A percentile compares a stretch with the other conserved stretches of the same genome.
These are phyloP conservation scores for Cordyceps cateniannulata DNA, from an alignment of 2,329 filamentous ascomycete species.

Conservation along the genomic window DNA sequence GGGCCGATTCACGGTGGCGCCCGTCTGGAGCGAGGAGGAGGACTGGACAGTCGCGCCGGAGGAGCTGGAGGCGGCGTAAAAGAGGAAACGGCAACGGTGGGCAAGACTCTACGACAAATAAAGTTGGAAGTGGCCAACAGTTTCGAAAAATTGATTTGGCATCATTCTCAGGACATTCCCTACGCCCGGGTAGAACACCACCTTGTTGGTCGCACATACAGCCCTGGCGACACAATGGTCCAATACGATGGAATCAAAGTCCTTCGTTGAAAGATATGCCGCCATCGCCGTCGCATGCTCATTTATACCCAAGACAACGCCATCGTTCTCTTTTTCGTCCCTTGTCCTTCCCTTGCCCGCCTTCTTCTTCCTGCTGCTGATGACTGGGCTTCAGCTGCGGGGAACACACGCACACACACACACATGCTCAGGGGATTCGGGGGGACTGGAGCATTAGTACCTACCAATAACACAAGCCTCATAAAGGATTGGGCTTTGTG, in stretches of 20 bases:
- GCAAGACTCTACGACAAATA: neutral
- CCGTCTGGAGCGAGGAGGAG: constrained; percentile 51
- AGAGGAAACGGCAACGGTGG: too few relatives aligned
- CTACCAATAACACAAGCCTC: too few relatives aligned
- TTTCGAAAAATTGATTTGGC: too few relatives aligned
- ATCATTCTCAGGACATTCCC: too few relatives aligned
- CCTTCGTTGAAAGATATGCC: too few relatives aligned
- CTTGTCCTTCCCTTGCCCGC: neutral
- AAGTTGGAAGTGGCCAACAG: too few relatives aligned
- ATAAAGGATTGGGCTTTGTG: too few relatives aligned
- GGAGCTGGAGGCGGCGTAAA: constrained; percentile 21
- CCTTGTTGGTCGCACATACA: too few relatives aligned
- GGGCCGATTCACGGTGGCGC: constrained; percentile 55
- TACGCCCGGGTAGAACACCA: too few relatives aligned
- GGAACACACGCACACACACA: neutral
- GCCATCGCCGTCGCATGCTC: neutral
- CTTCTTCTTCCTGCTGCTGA: neutral
- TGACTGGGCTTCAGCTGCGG: constrained; percentile 3
- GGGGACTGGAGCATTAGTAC: too few relatives aligned
- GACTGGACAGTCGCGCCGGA: constrained; percentile 44
- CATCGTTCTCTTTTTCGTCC: neutral
- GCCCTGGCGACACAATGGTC: too few relatives aligned
- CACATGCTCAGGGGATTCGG: neutral
- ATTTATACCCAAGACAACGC: neutral
- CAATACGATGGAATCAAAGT: too few relatives aligned